Conservation (phyloP, 1,284 basidiomycete genomes). For the Cutaneotrichosporon cyanovorans region DNA sequence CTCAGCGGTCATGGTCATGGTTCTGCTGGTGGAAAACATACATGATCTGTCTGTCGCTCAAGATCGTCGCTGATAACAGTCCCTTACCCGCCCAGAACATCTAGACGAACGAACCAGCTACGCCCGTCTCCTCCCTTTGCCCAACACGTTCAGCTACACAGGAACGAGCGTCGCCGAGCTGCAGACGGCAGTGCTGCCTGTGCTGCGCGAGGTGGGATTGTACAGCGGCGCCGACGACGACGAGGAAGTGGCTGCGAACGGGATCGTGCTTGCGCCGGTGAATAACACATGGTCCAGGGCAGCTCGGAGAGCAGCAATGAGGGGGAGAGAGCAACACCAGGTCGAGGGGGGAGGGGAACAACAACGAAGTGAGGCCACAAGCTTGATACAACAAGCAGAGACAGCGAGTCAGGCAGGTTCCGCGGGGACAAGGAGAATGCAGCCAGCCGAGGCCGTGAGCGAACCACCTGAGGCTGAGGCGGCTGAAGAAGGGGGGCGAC, state of each 20-base stretch:
- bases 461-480: not conserved
- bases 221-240: not conserved
- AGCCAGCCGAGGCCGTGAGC: too few species aligned
- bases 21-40: too few species aligned
- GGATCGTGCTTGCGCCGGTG: slow-evolving; percentile 48
- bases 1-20: too few species aligned
- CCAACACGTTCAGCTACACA: slow-evolving; percentile 25
- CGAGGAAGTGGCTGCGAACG: not conserved
- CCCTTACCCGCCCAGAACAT: slow-evolving; percentile 16
- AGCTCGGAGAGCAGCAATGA: slow-evolving; percentile 48
- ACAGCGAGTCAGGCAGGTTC: too few species aligned
- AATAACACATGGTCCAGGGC: slow-evolving; percentile 67
- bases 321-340: too few species aligned
- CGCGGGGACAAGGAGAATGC: too few species aligned
- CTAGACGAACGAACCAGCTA: slow-evolving; percentile 50
- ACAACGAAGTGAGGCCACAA: too few species aligned
- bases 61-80: slow-evolving; percentile 14
- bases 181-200: slow-evolving; percentile 15
- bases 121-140: slow-evolving; percentile 50
- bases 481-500: not conserved
- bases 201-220: slow-evolving; percentile 9
- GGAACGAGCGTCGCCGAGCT: slow-evolving; percentile 36
- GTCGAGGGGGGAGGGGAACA: too few species aligned
- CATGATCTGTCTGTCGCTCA: too few species aligned
- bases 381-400: too few species aligned